These are phyloP conservation scores for Apiospora pterosperma DNA, from an alignment of 2,329 filamentous ascomycete genomes.

Conservation along the genomic window DNA sequence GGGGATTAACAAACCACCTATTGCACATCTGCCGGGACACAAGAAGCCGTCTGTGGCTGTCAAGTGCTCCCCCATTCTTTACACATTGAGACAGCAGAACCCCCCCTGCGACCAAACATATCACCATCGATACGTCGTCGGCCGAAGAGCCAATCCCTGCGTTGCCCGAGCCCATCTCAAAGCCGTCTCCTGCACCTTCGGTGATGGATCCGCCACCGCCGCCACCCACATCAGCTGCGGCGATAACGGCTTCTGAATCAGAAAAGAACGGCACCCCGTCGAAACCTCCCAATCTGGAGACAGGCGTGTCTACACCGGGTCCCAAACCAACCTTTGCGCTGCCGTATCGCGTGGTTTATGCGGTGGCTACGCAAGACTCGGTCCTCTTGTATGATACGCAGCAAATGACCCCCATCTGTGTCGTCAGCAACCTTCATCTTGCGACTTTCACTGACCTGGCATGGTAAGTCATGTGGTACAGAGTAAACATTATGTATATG, in stretches of 20 bases:
- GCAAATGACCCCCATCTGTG: conserved; percentile 86
- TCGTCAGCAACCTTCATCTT: conserved; percentile 96
- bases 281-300: conserved; percentile 44
- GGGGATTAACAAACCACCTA: conserved; percentile 92
- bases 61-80: conserved; percentile 87
- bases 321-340: conserved; percentile 74
- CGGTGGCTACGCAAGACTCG: conserved; percentile 93
- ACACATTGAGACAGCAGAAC: conserved; percentile 66
- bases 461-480: conserved; percentile 60
- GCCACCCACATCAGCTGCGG: conserved; percentile 24
- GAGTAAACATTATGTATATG: neutral
- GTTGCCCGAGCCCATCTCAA: conserved; percentile 77
- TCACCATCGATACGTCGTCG: conserved; percentile 92
- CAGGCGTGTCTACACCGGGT: conserved; percentile 49
- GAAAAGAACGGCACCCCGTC: conserved; percentile 50
- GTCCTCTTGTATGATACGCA: conserved; percentile 96
- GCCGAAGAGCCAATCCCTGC: conserved; percentile 78
- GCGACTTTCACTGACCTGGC: conserved; percentile 95
- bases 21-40: conserved; percentile 91
- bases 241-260: conserved; percentile 36
- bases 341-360: conserved; percentile 92
- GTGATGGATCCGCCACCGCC: conserved; percentile 79
- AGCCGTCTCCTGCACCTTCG: conserved; percentile 46
- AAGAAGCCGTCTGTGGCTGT: conserved; percentile 98
- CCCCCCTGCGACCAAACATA: conserved; percentile 71